A percentile compares a stretch with the other conserved stretches of the same genome.
Evolutionary conservation across 2,329 filamentous ascomycete genomes (phyloP).

Genomic region (Nemania bipapillata): DNA sequence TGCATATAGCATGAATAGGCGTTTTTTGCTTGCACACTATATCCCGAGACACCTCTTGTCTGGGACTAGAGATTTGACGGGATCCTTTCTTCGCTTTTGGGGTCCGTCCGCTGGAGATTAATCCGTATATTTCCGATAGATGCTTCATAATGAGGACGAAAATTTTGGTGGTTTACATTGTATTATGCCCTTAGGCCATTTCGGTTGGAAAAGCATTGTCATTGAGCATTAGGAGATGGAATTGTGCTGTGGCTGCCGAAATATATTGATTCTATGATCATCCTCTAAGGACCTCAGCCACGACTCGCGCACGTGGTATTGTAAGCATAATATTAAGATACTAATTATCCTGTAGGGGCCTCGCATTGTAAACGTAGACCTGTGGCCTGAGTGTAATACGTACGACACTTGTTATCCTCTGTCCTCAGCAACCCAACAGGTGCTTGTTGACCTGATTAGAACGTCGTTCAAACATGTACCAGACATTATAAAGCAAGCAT

Average conservation of each 20-base stretch:
- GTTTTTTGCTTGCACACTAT: slow-evolving; percentile 38
- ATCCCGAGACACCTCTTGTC: slow-evolving; percentile 35
- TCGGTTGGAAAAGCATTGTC: slow-evolving; percentile 28
- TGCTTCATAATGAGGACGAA: slow-evolving; percentile 1
- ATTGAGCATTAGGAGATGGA: slow-evolving; percentile 18
- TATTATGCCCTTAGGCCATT: slow-evolving; percentile 11
- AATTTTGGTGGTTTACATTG: background rate
- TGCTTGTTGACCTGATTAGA: background rate
- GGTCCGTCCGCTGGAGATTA: background rate
- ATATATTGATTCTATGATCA: slow-evolving; percentile 13
- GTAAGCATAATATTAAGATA: background rate
- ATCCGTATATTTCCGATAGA: slow-evolving; percentile 10
- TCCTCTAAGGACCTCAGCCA: background rate
- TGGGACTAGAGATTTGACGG: slow-evolving; percentile 23
- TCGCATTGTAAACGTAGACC: slow-evolving; percentile 13
- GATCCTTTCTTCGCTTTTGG: slow-evolving; percentile 3
- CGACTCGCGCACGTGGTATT: slow-evolving; percentile 1
- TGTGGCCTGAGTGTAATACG: background rate
- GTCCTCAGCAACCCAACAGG: background rate
- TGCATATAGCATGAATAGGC: slow-evolving; percentile 45
- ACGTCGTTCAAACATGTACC: too few relatives aligned
- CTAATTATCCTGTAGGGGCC: background rate
- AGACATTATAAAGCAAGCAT: slow-evolving; percentile 38
- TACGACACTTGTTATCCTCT: background rate
- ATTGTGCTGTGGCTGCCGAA: background rate